These are phyloP conservation scores for Thermothelomyces thermophilus DNA, from an alignment of 2,329 filamentous ascomycete species.

Conservation along the genomic window DNA sequence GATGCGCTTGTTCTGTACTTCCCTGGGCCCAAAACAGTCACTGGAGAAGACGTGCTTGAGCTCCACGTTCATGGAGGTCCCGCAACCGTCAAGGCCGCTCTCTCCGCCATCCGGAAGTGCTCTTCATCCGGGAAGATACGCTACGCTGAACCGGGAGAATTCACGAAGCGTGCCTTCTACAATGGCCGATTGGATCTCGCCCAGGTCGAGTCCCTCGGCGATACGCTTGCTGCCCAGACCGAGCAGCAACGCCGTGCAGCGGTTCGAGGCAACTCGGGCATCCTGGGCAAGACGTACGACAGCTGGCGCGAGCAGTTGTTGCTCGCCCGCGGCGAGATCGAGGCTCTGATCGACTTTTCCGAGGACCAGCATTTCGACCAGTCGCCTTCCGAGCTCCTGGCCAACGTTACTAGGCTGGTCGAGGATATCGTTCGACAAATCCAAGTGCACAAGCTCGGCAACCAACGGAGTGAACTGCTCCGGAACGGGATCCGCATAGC, in stretches of 20 bases:
- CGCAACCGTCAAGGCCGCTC: conserved; percentile 80
- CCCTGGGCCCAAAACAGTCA: conserved; percentile 72
- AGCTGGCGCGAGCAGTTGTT: conserved; percentile 71
- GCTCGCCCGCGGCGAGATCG: conserved; percentile 79
- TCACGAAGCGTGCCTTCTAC: conserved; percentile 85
- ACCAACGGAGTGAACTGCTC: conserved; percentile 74
- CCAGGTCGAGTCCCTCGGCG: conserved; percentile 65
- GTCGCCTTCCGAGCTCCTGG: conserved; percentile 64
- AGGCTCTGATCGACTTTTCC: conserved; percentile 93
- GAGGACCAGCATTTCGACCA: conserved; percentile 98
- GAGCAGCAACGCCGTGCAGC: conserved; percentile 89
- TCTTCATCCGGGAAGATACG: conserved; percentile 46
- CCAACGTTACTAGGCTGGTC: conserved; percentile 62
- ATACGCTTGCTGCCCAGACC: conserved; percentile 63
- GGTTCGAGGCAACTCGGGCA: conserved; percentile 66
- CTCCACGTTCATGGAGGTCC: conserved; percentile 89
- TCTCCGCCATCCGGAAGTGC: conserved; percentile 65
- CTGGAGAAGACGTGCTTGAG: conserved; percentile 88
- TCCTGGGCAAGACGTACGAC: conserved; percentile 71
- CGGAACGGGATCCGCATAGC: conserved; percentile 80
- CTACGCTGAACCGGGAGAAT: conserved; percentile 92
- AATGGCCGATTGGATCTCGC: conserved; percentile 80
- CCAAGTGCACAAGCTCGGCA: conserved; percentile 64
- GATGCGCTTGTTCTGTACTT: conserved; percentile 79
- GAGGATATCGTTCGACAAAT: conserved; percentile 55